phyloP scores from a whole-genome alignment of 208 protist genomes.

The Leishmania braziliensis region DNA sequence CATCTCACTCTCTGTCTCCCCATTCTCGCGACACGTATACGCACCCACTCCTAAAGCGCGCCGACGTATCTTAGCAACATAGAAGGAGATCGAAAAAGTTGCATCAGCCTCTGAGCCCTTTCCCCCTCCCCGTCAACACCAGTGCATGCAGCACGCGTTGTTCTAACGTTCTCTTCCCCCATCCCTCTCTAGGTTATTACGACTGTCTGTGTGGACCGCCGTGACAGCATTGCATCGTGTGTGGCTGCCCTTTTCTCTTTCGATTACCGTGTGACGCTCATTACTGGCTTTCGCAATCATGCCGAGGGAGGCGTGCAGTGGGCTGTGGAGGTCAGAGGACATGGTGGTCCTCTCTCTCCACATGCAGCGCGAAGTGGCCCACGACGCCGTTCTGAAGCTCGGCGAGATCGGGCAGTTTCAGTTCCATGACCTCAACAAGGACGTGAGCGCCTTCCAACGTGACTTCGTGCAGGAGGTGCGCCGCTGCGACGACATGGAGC shows the following conservation, averaged over 20 bases:
- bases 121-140: neutral
- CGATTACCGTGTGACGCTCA: neutral
- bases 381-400: constrained; percentile 96
- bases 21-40: neutral
- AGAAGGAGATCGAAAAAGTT: neutral
- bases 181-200: neutral
- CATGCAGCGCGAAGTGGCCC: constrained; percentile 97
- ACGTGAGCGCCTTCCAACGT: constrained; percentile 96
- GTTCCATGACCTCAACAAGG: constrained; percentile 96
- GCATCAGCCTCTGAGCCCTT: neutral
- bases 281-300: constrained; percentile 27
- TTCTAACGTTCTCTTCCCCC: constrained; percentile 10
- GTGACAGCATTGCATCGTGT: neutral
- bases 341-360: constrained; percentile 97
- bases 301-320: constrained; percentile 82
- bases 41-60: neutral
- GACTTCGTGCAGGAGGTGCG: constrained; percentile 97
- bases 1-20: neutral
- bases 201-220: neutral
- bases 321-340: constrained; percentile 96
- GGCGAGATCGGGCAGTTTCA: constrained; percentile 96
- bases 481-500: constrained; percentile 97
- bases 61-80: neutral
- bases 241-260: neutral
- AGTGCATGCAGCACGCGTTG: neutral